Base-by-base conservation (phyloP, 2,329 filamentous ascomycete species). In the Pyrenochaeta sp. region DNA sequence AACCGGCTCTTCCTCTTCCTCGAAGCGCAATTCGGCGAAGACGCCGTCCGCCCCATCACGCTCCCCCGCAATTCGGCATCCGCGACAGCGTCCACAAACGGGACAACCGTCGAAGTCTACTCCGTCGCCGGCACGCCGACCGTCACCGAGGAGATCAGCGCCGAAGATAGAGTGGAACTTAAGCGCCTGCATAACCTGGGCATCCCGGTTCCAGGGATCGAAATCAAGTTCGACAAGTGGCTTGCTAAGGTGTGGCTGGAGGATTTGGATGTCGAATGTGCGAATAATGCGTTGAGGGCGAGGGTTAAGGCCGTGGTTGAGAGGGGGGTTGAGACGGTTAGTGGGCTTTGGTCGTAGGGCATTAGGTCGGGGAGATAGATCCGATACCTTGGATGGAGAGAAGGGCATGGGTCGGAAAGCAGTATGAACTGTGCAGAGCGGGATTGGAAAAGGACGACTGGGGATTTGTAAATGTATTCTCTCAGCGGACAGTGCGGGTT, bases 1-100 rank as follows among this genome's bases (percentile, higher is more conserved):
- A 83, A 87, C 51, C 86, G 93, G 22, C 84, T 99, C 14, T 88
- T 95, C 74, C 89, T 96, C 84, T 96, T 99, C 77, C 86, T 99
- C 10, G 94, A 99, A 77, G 89, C 92, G 3, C 94, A 99, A 70
- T 99, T 99, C 66, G 94, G 94, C 50, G 79, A 84, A 21, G 87
- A 94, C 53, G 87, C 90, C 47, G 85, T 97, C 43, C 79, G 82
- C 0, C 91, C 93, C 4, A 88, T 97, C 55, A 81, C 86, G 15
- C 75, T 63, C 75, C 90, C 75, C 47, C 81, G 85, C 69, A 69
- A 84, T 2, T 75, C 77, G 0, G 52, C 73, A 6, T 47, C 59
- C 36, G 34, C 34, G 27, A 32, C 19, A 19, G 29, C 13, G 37
- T 21, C 18, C 41, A 22, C 26, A 23, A 18, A 41, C 17, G 15